These are phyloP conservation scores for Calonectria naviculata DNA, from an alignment of 2,329 filamentous ascomycete species.

Conservation along the genomic window DNA sequence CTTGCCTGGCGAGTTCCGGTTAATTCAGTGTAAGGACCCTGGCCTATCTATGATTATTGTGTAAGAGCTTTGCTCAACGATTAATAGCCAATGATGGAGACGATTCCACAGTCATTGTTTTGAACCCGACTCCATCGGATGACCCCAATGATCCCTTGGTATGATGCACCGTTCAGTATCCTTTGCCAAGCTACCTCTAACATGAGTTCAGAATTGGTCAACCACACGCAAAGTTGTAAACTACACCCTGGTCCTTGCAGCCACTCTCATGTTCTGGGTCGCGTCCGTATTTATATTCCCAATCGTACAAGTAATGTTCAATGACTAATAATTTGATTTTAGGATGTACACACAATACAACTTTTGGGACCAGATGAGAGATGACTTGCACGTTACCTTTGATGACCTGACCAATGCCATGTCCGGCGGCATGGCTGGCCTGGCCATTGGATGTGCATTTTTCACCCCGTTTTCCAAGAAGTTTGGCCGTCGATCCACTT, in stretches of 20 bases:
- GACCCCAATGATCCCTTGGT: slow-evolving; percentile 12
- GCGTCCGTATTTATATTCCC: not conserved
- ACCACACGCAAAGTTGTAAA: not conserved
- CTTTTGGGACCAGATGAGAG: slow-evolving; percentile 42
- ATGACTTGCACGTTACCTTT: slow-evolving; percentile 37
- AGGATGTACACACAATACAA: slow-evolving; percentile 9
- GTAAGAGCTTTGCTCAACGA: not conserved
- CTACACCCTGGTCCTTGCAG: not conserved
- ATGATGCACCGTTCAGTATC: not conserved
- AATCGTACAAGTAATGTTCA: not conserved
- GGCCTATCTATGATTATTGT: not conserved
- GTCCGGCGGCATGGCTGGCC: slow-evolving; percentile 38
- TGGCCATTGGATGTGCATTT: slow-evolving; percentile 42
- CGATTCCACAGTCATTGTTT: not conserved
- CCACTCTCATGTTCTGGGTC: not conserved
- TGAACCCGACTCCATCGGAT: not conserved
- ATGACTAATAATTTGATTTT: not conserved
- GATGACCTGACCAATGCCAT: slow-evolving; percentile 33
- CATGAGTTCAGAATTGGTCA: not conserved
- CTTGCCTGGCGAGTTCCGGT: not conserved
- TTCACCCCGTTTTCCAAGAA: slow-evolving; percentile 45
- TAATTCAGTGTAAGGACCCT: not conserved
- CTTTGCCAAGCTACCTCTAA: not conserved
- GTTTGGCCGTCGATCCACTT: slow-evolving; percentile 43
- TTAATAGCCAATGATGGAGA: not conserved